Evolutionary conservation across 805 yeast species (phyloP).

Genomic region (Yarrowia sp.): DNA sequence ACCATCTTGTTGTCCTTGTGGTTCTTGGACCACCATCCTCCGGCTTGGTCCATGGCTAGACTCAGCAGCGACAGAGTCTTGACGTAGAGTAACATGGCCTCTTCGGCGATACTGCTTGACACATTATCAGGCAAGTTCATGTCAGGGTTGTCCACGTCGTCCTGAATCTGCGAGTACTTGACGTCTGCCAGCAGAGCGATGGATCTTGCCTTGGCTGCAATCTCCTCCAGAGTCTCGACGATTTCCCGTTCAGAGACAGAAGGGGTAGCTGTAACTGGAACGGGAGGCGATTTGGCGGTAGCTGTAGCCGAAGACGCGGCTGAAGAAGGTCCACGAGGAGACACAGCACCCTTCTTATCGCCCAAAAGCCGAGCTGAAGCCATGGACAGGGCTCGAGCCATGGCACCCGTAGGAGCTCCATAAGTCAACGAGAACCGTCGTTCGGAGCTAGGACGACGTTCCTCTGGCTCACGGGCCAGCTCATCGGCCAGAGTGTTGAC

Average conservation of each 20-base stretch:
- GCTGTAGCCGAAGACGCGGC: background rate
- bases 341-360: slow-evolving; percentile 32
- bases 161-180: slow-evolving; percentile 72
- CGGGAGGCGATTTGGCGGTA: background rate
- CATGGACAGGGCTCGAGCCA: slow-evolving; percentile 80
- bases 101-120: slow-evolving; percentile 61
- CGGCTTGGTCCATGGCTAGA: slow-evolving; percentile 79
- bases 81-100: slow-evolving; percentile 80
- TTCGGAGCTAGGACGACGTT: slow-evolving; percentile 7
- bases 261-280: background rate
- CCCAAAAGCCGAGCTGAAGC: slow-evolving; percentile 90
- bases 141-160: slow-evolving; percentile 30
- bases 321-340: background rate
- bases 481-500: slow-evolving; percentile 96
- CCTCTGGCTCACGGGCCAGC: slow-evolving; percentile 48
- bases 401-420: slow-evolving; percentile 74
- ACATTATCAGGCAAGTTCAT: background rate
- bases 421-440: slow-evolving; percentile 40
- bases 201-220: slow-evolving; percentile 90
- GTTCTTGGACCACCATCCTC: slow-evolving; percentile 80
- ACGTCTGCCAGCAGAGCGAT: slow-evolving; percentile 86
- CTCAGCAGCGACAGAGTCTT: slow-evolving; percentile 81
- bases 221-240: slow-evolving; percentile 51
- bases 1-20: slow-evolving; percentile 39
- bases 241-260: background rate